These are phyloP conservation scores for Cyanophora paradoxa DNA, from an alignment of 78 protist genomes.

Conservation along the genomic window DNA sequence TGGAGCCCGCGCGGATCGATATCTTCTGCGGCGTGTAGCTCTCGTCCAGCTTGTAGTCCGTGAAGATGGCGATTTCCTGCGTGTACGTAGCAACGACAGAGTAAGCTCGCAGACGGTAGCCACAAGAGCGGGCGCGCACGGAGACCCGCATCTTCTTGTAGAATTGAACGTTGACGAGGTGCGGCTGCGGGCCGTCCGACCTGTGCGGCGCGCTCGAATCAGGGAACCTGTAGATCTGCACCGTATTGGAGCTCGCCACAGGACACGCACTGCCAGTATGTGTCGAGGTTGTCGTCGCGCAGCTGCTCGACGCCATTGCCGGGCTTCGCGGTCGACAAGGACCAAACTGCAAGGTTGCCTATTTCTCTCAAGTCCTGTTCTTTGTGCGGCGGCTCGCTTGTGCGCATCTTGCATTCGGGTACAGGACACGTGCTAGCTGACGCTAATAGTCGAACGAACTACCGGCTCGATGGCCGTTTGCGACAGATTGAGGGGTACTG, in stretches of 20 bases:
- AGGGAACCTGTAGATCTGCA: neutral
- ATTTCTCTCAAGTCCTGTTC: conserved; percentile 24
- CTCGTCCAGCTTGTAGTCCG: conserved; percentile 55
- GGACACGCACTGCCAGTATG: conserved; percentile 76
- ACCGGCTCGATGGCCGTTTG: too few species aligned
- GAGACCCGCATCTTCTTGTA: conserved; percentile 14
- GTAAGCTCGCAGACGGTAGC: conserved; percentile 5
- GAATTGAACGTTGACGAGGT: conserved; percentile 55
- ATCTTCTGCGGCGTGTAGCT: conserved; percentile 64
- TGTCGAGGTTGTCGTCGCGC: conserved; percentile 55
- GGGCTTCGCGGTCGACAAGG: conserved; percentile 52
- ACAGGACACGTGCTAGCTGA: too few species aligned
- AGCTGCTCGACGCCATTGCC: conserved; percentile 72
- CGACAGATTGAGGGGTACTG: too few species aligned
- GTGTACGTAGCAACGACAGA: neutral
- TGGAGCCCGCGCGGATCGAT: conserved; percentile 32
- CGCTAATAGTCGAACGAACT: too few species aligned
- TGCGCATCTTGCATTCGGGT: too few species aligned
- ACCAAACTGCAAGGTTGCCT: conserved; percentile 53
- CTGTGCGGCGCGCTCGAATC: neutral
- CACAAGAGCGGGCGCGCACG: too few species aligned
- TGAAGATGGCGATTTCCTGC: conserved; percentile 30
- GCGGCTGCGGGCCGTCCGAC: conserved; percentile 66
- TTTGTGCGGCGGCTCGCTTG: too few species aligned
- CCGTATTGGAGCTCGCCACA: neutral